Conservation (phyloP, 176 grass and related monocot species). For the Eragrostis curvula region DNA sequence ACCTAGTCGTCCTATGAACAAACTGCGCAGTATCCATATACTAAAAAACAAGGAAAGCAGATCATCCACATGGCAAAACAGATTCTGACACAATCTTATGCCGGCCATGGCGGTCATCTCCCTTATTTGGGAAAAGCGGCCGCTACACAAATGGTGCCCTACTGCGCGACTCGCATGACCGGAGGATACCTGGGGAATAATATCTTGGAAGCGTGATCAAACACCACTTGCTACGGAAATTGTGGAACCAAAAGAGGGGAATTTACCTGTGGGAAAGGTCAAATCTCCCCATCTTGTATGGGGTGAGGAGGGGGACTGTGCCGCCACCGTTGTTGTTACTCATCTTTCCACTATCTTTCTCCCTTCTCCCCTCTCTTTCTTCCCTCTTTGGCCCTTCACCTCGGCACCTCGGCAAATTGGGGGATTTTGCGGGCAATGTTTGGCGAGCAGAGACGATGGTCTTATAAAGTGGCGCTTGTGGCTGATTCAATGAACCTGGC, state of each 20-base stretch:
- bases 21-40: background rate
- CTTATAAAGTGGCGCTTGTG: too few relatives aligned
- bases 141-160: background rate
- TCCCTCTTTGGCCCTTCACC: background rate
- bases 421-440: background rate
- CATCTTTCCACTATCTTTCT: constrained; percentile 26
- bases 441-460: background rate
- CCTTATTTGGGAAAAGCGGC: constrained; percentile 7
- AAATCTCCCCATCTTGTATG: constrained; percentile 63
- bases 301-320: constrained; percentile 46
- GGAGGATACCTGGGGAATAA: background rate
- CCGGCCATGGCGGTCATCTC: background rate
- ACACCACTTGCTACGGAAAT: background rate
- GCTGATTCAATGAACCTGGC: too few relatives aligned
- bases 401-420: background rate
- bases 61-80: background rate
- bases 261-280: constrained; percentile 55
- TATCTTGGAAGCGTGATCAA: background rate
- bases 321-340: background rate
- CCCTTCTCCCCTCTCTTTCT: too few relatives aligned
- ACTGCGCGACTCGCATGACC: constrained; percentile 8
- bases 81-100: background rate
- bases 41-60: background rate
- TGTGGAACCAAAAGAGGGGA: too few relatives aligned
- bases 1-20: constrained; percentile 13